Conservation (phyloP, 129 eudicot genomes). For the Erigeron canadensis region DNA sequence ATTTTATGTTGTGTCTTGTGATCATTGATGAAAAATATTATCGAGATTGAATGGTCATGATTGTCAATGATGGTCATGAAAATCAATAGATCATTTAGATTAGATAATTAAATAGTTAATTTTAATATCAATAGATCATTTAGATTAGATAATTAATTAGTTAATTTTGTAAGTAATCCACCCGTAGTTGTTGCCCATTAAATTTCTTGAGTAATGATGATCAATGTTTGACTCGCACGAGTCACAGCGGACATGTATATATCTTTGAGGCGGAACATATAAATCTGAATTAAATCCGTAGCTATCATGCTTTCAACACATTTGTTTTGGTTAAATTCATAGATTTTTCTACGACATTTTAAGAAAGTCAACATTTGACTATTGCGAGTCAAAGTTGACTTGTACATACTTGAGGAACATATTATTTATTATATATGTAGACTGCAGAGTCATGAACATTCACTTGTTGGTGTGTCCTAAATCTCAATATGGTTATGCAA, state of each 20-base stretch:
- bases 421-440: not conserved
- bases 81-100: no score
- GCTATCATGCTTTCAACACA: not conserved
- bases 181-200: no score
- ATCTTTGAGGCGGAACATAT: not conserved
- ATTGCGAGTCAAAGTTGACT: conserved; percentile 13
- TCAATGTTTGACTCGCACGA: conserved; percentile 7
- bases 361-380: conserved; percentile 20
- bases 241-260: not conserved
- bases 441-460: conserved; percentile 1
- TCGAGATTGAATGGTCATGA: no score
- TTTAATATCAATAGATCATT: no score
- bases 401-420: conserved; percentile 20
- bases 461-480: conserved; percentile 10
- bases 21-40: no score
- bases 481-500: not conserved
- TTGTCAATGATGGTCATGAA: no score
- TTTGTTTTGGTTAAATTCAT: not conserved
- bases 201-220: no score
- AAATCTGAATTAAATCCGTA: not conserved
- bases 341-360: no score
- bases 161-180: no score
- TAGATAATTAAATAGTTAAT: no score
- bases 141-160: no score
- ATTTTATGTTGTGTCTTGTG: no score